Conservation (phyloP, 441 rosid genomes). For the California macrophylla region DNA sequence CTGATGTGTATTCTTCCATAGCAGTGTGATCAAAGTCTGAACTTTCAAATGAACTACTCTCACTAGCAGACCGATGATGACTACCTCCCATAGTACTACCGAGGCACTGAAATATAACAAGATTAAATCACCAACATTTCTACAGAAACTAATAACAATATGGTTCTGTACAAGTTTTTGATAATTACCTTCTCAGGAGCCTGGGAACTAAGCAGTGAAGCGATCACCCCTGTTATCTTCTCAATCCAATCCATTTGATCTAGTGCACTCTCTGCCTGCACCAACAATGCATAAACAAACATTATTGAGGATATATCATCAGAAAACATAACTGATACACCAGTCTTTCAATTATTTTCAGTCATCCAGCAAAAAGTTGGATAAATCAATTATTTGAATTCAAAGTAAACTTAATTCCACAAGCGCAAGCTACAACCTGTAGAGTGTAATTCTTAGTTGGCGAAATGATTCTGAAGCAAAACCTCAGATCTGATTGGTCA, state of each 20-base stretch:
- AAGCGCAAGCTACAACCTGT: slow-evolving; percentile 43
- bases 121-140: slow-evolving; percentile 14
- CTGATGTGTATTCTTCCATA: slow-evolving; percentile 38
- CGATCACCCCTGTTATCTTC: slow-evolving; percentile 89
- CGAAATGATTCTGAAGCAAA: slow-evolving; percentile 93
- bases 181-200: slow-evolving; percentile 56
- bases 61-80: slow-evolving; percentile 54
- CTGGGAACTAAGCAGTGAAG: slow-evolving; percentile 78
- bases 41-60: slow-evolving; percentile 51
- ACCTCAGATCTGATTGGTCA: slow-evolving; percentile 89
- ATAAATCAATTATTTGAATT: neutral
- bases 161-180: neutral
- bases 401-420: neutral
- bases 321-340: neutral
- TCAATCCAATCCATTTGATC: slow-evolving; percentile 99
- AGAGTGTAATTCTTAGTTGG: slow-evolving; percentile 81
- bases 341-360: neutral
- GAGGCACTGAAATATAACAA: slow-evolving; percentile 40
- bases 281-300: slow-evolving; percentile 21
- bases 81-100: slow-evolving; percentile 35
- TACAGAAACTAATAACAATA: slow-evolving; percentile 7
- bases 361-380: neutral
- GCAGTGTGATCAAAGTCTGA: slow-evolving; percentile 48
- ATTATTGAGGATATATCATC: slow-evolving; percentile 11
- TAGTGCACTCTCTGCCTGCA: slow-evolving; percentile 87